phyloP scores from a whole-genome alignment of 129 eudicot species.

The Apium graveolens region DNA sequence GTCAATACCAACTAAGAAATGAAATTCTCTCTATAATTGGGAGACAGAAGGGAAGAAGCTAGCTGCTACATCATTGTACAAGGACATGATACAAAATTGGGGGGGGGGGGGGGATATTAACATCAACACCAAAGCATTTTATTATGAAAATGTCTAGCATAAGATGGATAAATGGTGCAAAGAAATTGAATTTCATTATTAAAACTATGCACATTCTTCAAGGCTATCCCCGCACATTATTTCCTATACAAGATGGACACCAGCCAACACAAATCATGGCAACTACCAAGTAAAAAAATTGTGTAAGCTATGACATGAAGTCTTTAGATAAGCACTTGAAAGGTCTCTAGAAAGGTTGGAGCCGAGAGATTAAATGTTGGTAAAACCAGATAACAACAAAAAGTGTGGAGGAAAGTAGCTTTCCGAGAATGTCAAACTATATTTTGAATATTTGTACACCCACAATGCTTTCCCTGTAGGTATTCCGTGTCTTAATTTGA shows the following conservation, averaged over 20 bases:
- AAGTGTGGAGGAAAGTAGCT: slow-evolving; percentile 9
- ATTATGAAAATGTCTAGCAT: neutral
- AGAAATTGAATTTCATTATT: neutral
- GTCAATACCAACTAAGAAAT: too few relatives aligned
- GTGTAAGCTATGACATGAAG: neutral
- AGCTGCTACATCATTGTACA: neutral
- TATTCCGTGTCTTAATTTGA: neutral
- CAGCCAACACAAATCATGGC: neutral
- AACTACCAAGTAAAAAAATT: neutral
- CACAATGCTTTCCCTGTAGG: slow-evolving; percentile 7
- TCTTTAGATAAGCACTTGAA: neutral
- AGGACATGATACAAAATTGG: too few relatives aligned
- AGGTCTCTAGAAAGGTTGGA: slow-evolving; percentile 8
- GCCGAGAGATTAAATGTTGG: slow-evolving; percentile 19
- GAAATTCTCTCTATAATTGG: neutral
- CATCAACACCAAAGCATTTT: neutral
- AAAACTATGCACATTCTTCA: neutral
- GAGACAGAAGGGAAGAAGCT: neutral
- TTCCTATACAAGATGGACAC: neutral
- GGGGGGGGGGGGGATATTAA: too few relatives aligned
- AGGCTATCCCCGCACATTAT: neutral
- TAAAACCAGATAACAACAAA: slow-evolving; percentile 13
- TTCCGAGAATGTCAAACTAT: slow-evolving; percentile 1
- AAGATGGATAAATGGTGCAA: neutral
- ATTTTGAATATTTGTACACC: slow-evolving; percentile 24